A percentile compares a stretch with the other conserved stretches of the same genome.
Evolutionary conservation across 1,139 yeast species (phyloP).

Genomic region (Hyphopichia burtonii): DNA sequence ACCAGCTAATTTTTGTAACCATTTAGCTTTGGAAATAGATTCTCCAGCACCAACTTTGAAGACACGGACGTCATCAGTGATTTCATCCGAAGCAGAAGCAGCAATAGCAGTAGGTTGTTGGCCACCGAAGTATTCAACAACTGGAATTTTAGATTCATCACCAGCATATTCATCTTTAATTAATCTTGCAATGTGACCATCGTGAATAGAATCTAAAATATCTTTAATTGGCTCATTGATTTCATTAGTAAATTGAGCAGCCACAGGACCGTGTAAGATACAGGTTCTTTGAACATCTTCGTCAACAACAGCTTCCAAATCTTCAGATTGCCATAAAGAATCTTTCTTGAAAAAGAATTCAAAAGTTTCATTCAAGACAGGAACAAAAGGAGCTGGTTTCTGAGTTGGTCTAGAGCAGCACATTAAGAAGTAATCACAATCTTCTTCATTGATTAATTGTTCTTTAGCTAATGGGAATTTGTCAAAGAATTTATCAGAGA

Average conservation of each 20-base stretch:
- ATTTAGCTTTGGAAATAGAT: conserved; percentile 51
- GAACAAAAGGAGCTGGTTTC: conserved; percentile 98
- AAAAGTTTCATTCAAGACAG: conserved; percentile 89
- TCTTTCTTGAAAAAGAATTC: conserved; percentile 98
- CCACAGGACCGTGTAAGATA: conserved; percentile 97
- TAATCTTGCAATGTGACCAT: conserved; percentile 78
- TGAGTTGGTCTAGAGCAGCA: conserved; percentile 82
- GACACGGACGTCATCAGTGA: conserved; percentile 28
- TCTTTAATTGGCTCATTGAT: conserved; percentile 92
- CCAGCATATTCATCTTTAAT: conserved; percentile 68
- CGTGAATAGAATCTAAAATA: conserved; percentile 83
- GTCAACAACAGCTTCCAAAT: conserved; percentile 91
- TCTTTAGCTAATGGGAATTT: conserved; percentile 71
- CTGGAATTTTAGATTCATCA: conserved; percentile 73
- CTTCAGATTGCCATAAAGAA: conserved; percentile 98
- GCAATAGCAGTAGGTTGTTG: conserved; percentile 37
- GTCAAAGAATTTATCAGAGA: conserved; percentile 58
- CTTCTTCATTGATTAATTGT: conserved; percentile 93
- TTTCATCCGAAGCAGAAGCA: conserved; percentile 35
- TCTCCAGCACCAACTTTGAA: conserved; percentile 44
- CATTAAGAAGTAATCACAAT: conserved; percentile 86
- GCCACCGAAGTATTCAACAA: conserved; percentile 86
- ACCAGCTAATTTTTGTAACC: conserved; percentile 88
- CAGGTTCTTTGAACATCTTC: conserved; percentile 98
- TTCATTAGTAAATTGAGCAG: conserved; percentile 85